Percentiles rank a stretch among this genome's conserved stretches.
Evolutionary conservation across 2,329 filamentous ascomycete genomes (phyloP).

Genomic region (Stachybotrys chartarum): DNA sequence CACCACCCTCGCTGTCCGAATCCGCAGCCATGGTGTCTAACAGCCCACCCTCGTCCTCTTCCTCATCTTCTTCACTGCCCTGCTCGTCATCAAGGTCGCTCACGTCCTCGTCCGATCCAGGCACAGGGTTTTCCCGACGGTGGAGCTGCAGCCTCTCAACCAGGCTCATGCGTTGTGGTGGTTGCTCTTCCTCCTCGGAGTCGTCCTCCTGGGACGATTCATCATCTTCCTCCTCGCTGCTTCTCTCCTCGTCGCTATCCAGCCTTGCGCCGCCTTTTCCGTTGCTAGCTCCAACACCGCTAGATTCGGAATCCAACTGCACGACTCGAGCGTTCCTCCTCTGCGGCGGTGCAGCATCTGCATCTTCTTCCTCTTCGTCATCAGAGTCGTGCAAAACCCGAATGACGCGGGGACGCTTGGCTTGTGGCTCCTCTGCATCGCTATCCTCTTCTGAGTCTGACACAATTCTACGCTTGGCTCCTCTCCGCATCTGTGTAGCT

Average conservation of each 20-base stretch:
- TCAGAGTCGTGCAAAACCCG: slow-evolving; percentile 13
- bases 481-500: neutral
- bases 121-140: slow-evolving; percentile 10
- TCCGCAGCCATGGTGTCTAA: slow-evolving; percentile 26
- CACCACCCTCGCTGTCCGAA: slow-evolving; percentile 17
- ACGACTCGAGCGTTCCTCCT: neutral
- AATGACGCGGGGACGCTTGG: slow-evolving; percentile 15
- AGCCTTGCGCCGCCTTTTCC: slow-evolving; percentile 4
- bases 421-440: slow-evolving; percentile 7
- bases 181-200: slow-evolving; percentile 3
- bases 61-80: slow-evolving; percentile 10
- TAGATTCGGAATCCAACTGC: neutral
- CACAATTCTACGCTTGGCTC: slow-evolving; percentile 18
- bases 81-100: slow-evolving; percentile 12
- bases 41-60: slow-evolving; percentile 15
- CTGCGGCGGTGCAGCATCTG: neutral
- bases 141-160: slow-evolving; percentile 13
- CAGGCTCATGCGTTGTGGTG: slow-evolving; percentile 10
- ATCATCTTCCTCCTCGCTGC: slow-evolving; percentile 4
- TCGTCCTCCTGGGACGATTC: slow-evolving; percentile 5
- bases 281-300: neutral
- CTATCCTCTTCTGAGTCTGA: slow-evolving; percentile 22
- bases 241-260: slow-evolving; percentile 5
- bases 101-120: slow-evolving; percentile 8
- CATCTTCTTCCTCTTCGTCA: slow-evolving; percentile 6